These are phyloP conservation scores for Nemania sp. DNA, from an alignment of 2,329 filamentous ascomycete species.

Conservation along the genomic window DNA sequence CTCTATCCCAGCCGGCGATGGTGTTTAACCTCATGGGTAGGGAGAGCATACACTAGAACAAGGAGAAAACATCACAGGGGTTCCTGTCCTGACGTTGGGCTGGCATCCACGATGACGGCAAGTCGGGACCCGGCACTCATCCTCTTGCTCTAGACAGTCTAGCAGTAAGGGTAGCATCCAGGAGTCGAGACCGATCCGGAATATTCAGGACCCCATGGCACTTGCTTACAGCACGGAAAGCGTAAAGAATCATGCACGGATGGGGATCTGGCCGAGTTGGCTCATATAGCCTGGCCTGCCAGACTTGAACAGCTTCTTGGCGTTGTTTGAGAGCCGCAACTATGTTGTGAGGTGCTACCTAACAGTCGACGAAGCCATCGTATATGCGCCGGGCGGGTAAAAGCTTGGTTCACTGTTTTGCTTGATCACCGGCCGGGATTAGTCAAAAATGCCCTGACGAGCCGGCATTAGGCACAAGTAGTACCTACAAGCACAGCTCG, in stretches of 20 bases:
- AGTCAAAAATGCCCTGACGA: constrained; percentile 10
- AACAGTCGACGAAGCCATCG: constrained; percentile 4
- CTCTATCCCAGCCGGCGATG: constrained; percentile 36
- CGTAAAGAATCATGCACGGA: constrained; percentile 44
- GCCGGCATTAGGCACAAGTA: not conserved
- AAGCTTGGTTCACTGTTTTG: constrained; percentile 39
- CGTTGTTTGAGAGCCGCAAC: constrained; percentile 14
- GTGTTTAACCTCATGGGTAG: constrained; percentile 36
- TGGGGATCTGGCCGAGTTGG: constrained; percentile 42
- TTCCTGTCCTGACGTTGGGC: constrained; percentile 9
- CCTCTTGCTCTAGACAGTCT: constrained; percentile 1
- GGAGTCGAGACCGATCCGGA: constrained; percentile 27
- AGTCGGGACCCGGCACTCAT: constrained; percentile 14
- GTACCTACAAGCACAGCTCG: too few species aligned
- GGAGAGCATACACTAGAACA: constrained; percentile 28
- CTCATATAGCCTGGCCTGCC: constrained; percentile 27
- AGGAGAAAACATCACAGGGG: constrained; percentile 34
- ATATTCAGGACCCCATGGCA: constrained; percentile 6
- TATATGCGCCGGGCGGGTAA: constrained; percentile 28
- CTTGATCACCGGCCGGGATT: constrained; percentile 47
- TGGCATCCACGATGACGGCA: constrained; percentile 2
- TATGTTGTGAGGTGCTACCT: constrained; percentile 24
- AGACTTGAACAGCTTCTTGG: constrained; percentile 27
- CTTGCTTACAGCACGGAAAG: constrained; percentile 32
- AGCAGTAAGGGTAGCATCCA: constrained; percentile 6